Conservation (phyloP, 108 stramenopile species). For the Cyclotella cryptica region DNA sequence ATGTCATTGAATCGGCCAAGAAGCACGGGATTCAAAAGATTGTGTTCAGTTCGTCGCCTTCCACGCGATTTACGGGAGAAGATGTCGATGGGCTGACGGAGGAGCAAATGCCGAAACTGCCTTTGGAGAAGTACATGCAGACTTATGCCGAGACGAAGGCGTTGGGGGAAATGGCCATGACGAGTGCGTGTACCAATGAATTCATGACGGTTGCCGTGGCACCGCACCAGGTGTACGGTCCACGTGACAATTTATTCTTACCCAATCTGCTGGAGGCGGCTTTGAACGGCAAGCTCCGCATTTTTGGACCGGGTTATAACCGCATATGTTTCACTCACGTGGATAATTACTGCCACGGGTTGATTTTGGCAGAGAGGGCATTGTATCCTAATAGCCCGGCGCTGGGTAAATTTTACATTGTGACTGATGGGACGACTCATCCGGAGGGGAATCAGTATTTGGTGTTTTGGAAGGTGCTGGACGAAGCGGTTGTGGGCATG, state of each 20-base stretch:
- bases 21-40: constrained; percentile 86
- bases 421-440: constrained; percentile 91
- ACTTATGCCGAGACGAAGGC: constrained; percentile 98
- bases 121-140: constrained; percentile 74
- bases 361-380: constrained; percentile 91
- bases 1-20: constrained; percentile 83
- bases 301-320: constrained; percentile 94
- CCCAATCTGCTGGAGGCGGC: constrained; percentile 92
- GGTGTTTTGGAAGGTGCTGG: constrained; percentile 94
- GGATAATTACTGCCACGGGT: constrained; percentile 98
- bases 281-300: constrained; percentile 83
- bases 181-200: constrained; percentile 63
- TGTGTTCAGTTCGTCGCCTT: constrained; percentile 93
- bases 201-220: constrained; percentile 92
- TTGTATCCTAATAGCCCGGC: constrained; percentile 83
- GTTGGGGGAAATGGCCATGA: constrained; percentile 83
- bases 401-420: constrained; percentile 96
- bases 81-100: constrained; percentile 89
- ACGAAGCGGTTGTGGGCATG: constrained; percentile 89
- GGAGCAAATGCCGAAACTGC: constrained; percentile 73
- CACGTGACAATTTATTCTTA: constrained; percentile 90
- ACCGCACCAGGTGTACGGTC: constrained; percentile 98
- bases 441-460: constrained; percentile 62
- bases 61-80: constrained; percentile 94
- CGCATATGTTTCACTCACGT: constrained; percentile 93